Evolutionary conservation across 2,329 filamentous ascomycete genomes (phyloP), one percentile per base, ranked within the genome.

Genomic region (Phoma sp.): DNA sequence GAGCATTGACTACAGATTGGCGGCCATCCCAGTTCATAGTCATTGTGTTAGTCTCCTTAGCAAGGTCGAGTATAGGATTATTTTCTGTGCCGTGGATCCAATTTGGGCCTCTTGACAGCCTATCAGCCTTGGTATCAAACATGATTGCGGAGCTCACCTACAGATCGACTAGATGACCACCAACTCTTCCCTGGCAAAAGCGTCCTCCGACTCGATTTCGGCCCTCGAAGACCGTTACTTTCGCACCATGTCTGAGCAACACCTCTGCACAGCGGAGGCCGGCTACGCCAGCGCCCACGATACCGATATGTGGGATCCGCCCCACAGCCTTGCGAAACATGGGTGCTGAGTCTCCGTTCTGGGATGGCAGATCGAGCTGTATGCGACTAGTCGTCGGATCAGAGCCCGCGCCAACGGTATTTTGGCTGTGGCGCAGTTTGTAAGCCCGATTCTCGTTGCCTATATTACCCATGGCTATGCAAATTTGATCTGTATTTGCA

Each of bases 41-140:
- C 8, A 72, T 59, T 0, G 83, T 90, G 1, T 79, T 75, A 0
- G 87, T 90, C 58, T 83, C 77, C 60, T 81, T 82, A 10, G 87
- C 88, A 14, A 91, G 77, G 38, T 88, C 84, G 35, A 88, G 71
- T 13, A 91, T 89, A 0, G 89, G 87, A 65, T 91, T 92, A 58
- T 86, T 80, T 0, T 83, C 78, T 5, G 87, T 90, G 30, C 89
- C 89, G 56, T 92, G 89, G 46, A 92, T 90, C 89, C 89, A 92
- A 64, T 91, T 92, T n/a, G 89, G 87, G 0, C 89, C 89, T 29
- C 83, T 86, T 45, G 10, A n/a, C 8, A 30, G 9, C n/a, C 35
- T 4, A 13, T 46, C n/a, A 42, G 41, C 10, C 10, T 10, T 7
- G 7, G 2, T 4, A 11, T 32, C 14, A 13, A 22, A 4, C 30